These are phyloP conservation scores for Cyphellophora europaea DNA, from an alignment of 2,329 filamentous ascomycete species.

Conservation along the genomic window DNA sequence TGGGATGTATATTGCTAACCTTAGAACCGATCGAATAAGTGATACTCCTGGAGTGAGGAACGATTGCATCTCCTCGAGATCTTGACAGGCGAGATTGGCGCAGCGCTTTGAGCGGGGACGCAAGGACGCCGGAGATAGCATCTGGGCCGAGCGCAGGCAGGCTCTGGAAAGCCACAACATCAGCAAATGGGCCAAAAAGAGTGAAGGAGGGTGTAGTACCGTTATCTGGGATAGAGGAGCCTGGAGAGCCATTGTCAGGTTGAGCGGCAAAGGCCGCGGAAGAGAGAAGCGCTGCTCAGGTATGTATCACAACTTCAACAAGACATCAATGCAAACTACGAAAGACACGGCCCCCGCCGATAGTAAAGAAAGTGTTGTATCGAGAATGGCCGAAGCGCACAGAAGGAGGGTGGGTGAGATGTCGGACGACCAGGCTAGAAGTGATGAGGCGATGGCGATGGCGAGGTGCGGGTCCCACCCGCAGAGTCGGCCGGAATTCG, in stretches of 20 bases:
- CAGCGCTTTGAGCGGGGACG: slow-evolving; percentile 13
- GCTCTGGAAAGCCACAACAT: slow-evolving; percentile 6
- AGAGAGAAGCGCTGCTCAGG: too few relatives aligned
- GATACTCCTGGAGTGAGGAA: slow-evolving; percentile 4
- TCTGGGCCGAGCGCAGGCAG: slow-evolving; percentile 16
- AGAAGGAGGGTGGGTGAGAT: too few relatives aligned
- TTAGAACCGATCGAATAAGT: slow-evolving; percentile 1
- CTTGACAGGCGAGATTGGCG: slow-evolving; percentile 14
- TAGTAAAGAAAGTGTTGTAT: too few relatives aligned
- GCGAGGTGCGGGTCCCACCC: too few relatives aligned
- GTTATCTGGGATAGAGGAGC: background rate
- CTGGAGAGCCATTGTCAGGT: background rate
- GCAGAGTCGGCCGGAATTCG: too few relatives aligned
- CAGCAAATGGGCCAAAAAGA: slow-evolving; percentile 4
- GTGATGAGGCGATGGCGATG: too few relatives aligned
- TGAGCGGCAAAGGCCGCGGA: too few relatives aligned
- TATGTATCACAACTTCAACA: too few relatives aligned
- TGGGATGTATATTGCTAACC: slow-evolving; percentile 1
- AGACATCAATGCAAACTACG: too few relatives aligned
- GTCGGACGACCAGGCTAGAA: too few relatives aligned
- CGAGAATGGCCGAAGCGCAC: too few relatives aligned
- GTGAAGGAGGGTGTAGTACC: background rate
- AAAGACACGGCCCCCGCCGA: too few relatives aligned
- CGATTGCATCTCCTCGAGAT: slow-evolving; percentile 6
- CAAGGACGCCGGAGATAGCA: slow-evolving; percentile 12